Base-by-base conservation (phyloP, 139 green algal genomes). In the Coelastrella sp. region DNA sequence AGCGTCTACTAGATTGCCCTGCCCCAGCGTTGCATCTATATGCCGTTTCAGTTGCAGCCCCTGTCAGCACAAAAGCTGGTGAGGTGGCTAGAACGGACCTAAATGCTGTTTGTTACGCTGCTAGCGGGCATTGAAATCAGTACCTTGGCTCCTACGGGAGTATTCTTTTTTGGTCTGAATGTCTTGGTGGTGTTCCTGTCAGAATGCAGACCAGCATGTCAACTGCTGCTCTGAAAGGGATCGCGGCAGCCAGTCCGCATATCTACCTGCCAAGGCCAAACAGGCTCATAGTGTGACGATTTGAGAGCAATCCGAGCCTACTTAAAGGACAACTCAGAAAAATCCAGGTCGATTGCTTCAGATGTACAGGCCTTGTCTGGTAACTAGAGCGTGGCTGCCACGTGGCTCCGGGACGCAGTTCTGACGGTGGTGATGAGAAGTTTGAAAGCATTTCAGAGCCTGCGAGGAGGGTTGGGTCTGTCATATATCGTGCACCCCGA, bases 11-110 rank as follows among this genome's bases (percentile, higher is more conserved):
- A 99, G 92, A 84, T 97, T 97, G 3, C 97, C 97, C 4, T 93
- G 97, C 22, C 97, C 97, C 4, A 99, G 92, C 16, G 97, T 99
- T 14, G 97, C 96, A 89, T 98, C 97, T 74, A 99, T 99, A 80
- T 98, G 97, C 17, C 96, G 95, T 89, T 98, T 98, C 5, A 99
- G 93, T 57, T 97, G 97, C 13, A 97, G 73, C 3, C 97, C 96
- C 95, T 98, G 92, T 57, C 65, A 58, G 23, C 20, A n/a, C 23
- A 93, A 65, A 7, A 6, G 57, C 5, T 4, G 4, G 3, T 16
- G 16, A 54, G 8, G 14, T 23, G 47, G 22, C 17, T 22, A 20
- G 23, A 78, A 78, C 16, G 73, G 76, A 11, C n/a, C 59, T 13
- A 22, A 60, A 83, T 22, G 8, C 59, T 23, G 6, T 13, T 60